phyloP scores from a whole-genome alignment of 2,329 filamentous ascomycete species.

The Xylariales sp. region DNA sequence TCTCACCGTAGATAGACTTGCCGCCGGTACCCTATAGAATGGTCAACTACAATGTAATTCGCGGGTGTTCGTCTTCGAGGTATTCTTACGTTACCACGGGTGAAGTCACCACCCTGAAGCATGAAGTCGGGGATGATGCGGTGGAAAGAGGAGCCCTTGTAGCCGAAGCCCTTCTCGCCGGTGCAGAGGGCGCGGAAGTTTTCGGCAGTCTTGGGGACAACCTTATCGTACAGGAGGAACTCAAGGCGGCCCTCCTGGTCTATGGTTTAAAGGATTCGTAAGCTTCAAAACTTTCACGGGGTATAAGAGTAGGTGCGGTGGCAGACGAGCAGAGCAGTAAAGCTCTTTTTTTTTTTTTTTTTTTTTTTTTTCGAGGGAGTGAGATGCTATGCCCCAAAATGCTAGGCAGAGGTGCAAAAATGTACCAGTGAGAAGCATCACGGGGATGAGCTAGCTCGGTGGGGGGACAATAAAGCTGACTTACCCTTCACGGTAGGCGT shows the following conservation, averaged over 20 bases:
- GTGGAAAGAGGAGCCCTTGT: slow-evolving; percentile 87
- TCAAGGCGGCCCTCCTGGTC: slow-evolving; percentile 82
- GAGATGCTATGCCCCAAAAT: background rate
- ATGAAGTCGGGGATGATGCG: slow-evolving; percentile 94
- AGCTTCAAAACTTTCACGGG: slow-evolving; percentile 20
- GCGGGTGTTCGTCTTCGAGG: background rate
- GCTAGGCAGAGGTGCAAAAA: slow-evolving; percentile 15
- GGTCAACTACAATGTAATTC: slow-evolving; percentile 18
- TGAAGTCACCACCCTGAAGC: slow-evolving; percentile 97
- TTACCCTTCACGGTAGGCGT: slow-evolving; percentile 71
- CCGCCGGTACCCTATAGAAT: slow-evolving; percentile 80
- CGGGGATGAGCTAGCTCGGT: slow-evolving; percentile 33
- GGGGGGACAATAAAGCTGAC: slow-evolving; percentile 47
- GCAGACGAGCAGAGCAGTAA: background rate
- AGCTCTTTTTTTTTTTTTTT: background rate
- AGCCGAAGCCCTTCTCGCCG: slow-evolving; percentile 83
- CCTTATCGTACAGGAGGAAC: slow-evolving; percentile 88
- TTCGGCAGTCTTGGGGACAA: slow-evolving; percentile 86
- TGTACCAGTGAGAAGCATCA: background rate
- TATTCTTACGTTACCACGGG: slow-evolving; percentile 82
- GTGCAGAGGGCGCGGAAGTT: slow-evolving; percentile 91
- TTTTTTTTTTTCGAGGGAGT: background rate
- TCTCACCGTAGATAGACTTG: slow-evolving; percentile 94
- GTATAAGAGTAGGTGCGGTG: background rate
- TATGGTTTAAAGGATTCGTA: slow-evolving; percentile 52